phyloP scores from a whole-genome alignment of 257 asterid species.

The Penstemon davidsonii region DNA sequence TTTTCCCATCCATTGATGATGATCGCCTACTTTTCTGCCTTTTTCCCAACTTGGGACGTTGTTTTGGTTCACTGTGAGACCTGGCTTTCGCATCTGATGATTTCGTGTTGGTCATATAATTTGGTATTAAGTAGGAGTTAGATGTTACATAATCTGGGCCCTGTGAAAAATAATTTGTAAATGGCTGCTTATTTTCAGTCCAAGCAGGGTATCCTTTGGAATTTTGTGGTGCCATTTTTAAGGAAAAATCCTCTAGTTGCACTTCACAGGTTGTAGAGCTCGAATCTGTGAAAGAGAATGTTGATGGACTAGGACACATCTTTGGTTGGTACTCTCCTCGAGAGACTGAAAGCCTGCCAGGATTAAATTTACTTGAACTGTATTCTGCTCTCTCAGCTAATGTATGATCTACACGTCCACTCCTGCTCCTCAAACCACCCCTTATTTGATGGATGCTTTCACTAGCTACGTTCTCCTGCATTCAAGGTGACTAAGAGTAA shows the following conservation, averaged over 20 bases:
- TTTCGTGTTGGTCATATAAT: conserved; percentile 66
- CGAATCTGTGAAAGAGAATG: conserved; percentile 46
- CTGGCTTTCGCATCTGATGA: conserved; percentile 71
- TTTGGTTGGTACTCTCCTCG: conserved; percentile 38
- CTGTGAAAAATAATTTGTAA: conserved; percentile 23
- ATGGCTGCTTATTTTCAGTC: conserved; percentile 37
- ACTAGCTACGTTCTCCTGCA: conserved; percentile 39
- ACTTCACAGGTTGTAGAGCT: conserved; percentile 47
- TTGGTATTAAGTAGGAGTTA: conserved; percentile 35
- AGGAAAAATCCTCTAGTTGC: conserved; percentile 39
- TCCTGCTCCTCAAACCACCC: conserved; percentile 42
- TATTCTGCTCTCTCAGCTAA: conserved; percentile 38
- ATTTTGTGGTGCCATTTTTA: conserved; percentile 30
- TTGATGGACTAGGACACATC: conserved; percentile 47
- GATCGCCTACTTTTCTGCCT: conserved; percentile 44
- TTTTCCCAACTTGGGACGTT: conserved; percentile 48
- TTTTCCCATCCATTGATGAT: conserved; percentile 45
- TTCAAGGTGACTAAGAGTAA: background rate
- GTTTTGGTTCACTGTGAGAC: conserved; percentile 78
- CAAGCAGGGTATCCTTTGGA: conserved; percentile 30
- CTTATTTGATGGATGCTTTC: conserved; percentile 27
- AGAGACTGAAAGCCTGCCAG: conserved; percentile 40
- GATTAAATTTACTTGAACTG: conserved; percentile 30
- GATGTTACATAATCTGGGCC: conserved; percentile 27
- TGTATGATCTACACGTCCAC: conserved; percentile 33